Evolutionary conservation across 345 rosid genomes (phyloP).

Genomic region (Gossypium stocksii): DNA sequence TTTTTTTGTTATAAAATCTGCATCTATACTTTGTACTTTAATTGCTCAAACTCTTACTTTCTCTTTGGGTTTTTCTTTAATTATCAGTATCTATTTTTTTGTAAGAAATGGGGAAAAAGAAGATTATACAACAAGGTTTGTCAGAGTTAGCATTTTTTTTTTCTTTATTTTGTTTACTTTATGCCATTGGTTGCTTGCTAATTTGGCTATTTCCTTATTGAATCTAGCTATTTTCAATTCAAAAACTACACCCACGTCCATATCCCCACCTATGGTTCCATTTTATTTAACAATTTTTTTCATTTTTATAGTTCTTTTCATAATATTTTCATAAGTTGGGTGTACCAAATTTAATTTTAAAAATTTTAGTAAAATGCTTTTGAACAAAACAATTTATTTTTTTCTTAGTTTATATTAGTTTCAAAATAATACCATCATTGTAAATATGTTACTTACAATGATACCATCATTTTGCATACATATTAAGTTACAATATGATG

Average conservation of each 20-base stretch:
- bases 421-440: no score
- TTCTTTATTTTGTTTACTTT: background rate
- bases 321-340: no score
- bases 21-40: background rate
- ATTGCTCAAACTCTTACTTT: background rate
- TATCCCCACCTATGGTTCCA: background rate
- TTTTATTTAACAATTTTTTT: background rate
- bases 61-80: background rate
- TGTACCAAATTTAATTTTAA: no score
- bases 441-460: no score
- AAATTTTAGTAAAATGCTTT: no score
- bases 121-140: background rate
- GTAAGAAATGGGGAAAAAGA: background rate
- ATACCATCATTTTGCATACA: no score
- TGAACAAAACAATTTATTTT: no score
- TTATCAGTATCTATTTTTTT: background rate
- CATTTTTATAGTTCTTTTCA: background rate
- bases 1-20: background rate
- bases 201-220: background rate
- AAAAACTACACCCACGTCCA: background rate
- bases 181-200: background rate
- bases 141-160: background rate
- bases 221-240: slow-evolving; percentile 3
- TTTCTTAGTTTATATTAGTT: no score
- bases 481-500: no score